A percentile compares a stretch with the other conserved stretches of the same genome.
Conservation (phyloP, 192 early-diverging fungal species). For the Gryganskiella cystojenkinii region DNA sequence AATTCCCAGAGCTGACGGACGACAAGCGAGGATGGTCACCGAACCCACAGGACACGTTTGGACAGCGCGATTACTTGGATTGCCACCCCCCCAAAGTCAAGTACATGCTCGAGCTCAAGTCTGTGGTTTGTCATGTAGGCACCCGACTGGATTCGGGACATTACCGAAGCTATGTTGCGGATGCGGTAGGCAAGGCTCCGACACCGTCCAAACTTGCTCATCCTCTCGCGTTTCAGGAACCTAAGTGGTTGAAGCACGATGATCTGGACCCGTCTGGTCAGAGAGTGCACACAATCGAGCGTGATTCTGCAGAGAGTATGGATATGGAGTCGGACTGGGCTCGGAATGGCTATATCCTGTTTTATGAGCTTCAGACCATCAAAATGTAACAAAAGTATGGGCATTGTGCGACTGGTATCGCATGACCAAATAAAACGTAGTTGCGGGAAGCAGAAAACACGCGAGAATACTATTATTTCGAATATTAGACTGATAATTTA, state of each 20-base stretch:
- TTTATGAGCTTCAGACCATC: constrained; percentile 69
- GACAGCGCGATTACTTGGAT: constrained; percentile 13
- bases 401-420: too few species aligned
- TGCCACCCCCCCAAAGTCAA: constrained; percentile 55
- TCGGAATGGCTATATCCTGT: constrained; percentile 69
- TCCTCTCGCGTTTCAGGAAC: constrained; percentile 37
- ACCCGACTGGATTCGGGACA: constrained; percentile 57
- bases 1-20: constrained; percentile 28
- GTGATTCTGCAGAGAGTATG: constrained; percentile 33
- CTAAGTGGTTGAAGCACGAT: constrained; percentile 65
- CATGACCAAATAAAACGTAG: too few species aligned
- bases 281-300: constrained; percentile 48
- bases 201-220: constrained; percentile 14
- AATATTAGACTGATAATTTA: too few species aligned
- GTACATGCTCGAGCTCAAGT: constrained; percentile 62
- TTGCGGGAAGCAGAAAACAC: too few species aligned
- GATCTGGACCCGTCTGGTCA: constrained; percentile 66
- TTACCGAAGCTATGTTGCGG: constrained; percentile 61
- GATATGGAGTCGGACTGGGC: constrained; percentile 53
- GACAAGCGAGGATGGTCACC: constrained; percentile 25
- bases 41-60: constrained; percentile 1
- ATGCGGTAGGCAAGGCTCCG: constrained; percentile 25
- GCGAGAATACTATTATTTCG: too few species aligned
- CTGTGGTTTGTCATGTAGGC: constrained; percentile 70
- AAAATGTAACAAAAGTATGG: background rate